Evolutionary conservation across 2,329 filamentous ascomycete species (phyloP).

Genomic region (Diaporthe vaccinii): DNA sequence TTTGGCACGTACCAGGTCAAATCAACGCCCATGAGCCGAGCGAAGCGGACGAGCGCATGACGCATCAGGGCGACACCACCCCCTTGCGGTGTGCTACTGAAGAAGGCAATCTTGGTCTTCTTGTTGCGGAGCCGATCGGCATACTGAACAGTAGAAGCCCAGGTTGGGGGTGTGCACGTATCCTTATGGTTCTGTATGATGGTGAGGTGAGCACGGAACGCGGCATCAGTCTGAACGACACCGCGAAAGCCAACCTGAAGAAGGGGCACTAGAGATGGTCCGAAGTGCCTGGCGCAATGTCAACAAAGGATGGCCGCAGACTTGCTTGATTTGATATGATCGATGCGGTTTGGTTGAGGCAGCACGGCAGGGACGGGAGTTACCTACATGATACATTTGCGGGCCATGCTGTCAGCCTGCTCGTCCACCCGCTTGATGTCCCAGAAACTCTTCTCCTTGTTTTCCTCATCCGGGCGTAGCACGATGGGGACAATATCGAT

Average conservation of each 20-base stretch:
- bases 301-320: background rate
- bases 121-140: conserved; percentile 72
- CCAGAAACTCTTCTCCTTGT: conserved; percentile 52
- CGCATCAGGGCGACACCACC: conserved; percentile 87
- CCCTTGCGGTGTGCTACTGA: conserved; percentile 85
- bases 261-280: conserved; percentile 78
- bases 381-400: conserved; percentile 80
- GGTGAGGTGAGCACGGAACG: conserved; percentile 72
- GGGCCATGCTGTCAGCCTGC: conserved; percentile 83
- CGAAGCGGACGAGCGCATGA: conserved; percentile 81
- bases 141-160: conserved; percentile 74
- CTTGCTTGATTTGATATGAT: conserved; percentile 8
- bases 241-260: conserved; percentile 77
- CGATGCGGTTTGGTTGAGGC: too few relatives aligned
- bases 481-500: conserved; percentile 82
- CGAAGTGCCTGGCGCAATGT: conserved; percentile 69
- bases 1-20: conserved; percentile 86
- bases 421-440: conserved; percentile 77
- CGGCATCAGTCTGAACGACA: conserved; percentile 78
- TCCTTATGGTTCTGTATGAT: conserved; percentile 69
- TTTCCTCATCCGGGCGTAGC: conserved; percentile 63
- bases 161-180: conserved; percentile 73
- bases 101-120: conserved; percentile 80
- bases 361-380: conserved; percentile 23
- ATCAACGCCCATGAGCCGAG: conserved; percentile 75